These are phyloP conservation scores for Solanum chilense DNA, from an alignment of 257 asterid genomes.

Conservation along the genomic window DNA sequence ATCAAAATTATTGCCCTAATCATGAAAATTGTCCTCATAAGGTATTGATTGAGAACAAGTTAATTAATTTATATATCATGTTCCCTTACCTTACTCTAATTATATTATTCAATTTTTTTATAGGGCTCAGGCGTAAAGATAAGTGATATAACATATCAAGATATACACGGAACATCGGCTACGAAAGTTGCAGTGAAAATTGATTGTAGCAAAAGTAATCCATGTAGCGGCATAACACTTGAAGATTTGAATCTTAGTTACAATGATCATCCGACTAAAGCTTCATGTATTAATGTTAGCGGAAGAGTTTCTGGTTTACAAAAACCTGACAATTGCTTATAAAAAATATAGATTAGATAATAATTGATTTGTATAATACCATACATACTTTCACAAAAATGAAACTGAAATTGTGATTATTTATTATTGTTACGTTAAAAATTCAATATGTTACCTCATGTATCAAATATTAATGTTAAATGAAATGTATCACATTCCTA, in stretches of 20 bases:
- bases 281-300: not conserved
- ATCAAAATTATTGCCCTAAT: slow-evolving; percentile 6
- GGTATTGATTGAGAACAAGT: not conserved
- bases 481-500: not conserved
- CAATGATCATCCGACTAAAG: not conserved
- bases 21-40: slow-evolving; percentile 2
- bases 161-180: not conserved
- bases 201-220: not conserved
- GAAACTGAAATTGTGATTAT: not conserved
- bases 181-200: not conserved
- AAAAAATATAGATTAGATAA: not conserved
- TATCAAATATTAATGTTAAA: not conserved
- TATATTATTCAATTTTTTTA: not conserved
- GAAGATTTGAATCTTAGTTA: not conserved
- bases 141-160: not conserved
- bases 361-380: not conserved
- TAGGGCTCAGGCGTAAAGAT: not conserved
- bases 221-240: not conserved
- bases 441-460: not conserved
- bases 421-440: not conserved
- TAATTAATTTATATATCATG: not conserved
- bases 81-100: not conserved
- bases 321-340: not conserved
- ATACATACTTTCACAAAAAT: not conserved
- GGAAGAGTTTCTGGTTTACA: not conserved